phyloP scores from a whole-genome alignment of 768 basidiomycete species.

The Cyclocybe aegerita region DNA sequence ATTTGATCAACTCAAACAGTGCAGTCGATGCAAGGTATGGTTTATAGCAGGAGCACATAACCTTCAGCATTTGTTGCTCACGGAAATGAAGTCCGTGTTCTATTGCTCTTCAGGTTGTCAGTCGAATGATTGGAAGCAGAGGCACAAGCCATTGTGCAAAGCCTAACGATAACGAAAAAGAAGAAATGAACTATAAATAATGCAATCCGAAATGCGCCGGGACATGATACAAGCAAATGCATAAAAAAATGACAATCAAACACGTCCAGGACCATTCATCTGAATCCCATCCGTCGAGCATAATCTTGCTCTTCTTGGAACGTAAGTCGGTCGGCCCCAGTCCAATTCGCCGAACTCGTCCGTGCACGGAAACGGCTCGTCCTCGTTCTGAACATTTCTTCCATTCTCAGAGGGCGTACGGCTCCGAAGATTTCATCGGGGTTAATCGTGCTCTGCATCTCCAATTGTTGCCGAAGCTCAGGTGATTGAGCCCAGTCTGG shows the following conservation, averaged over 20 bases:
- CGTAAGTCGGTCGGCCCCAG: constrained; percentile 86
- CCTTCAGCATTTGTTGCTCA: neutral
- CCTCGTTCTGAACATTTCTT: constrained; percentile 83
- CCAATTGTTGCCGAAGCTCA: constrained; percentile 74
- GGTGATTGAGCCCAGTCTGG: constrained; percentile 94
- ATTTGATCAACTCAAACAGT: constrained; percentile 5
- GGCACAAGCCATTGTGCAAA: constrained; percentile 12
- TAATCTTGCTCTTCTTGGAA: constrained; percentile 85
- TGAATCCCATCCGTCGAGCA: constrained; percentile 88
- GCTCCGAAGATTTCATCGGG: constrained; percentile 92
- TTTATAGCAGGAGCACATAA: neutral
- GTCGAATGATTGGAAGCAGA: constrained; percentile 11
- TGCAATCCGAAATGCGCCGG: neutral
- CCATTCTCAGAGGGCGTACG: constrained; percentile 85
- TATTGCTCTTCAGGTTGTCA: constrained; percentile 8
- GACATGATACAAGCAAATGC: constrained; percentile 1
- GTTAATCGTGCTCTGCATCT: constrained; percentile 83
- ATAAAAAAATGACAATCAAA: constrained; percentile 15
- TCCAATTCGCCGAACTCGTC: constrained; percentile 96
- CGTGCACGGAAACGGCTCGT: constrained; percentile 84
- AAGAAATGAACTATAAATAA: neutral
- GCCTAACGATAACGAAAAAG: neutral
- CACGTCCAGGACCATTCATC: constrained; percentile 24
- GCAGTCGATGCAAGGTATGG: constrained; percentile 10
- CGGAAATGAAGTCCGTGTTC: constrained; percentile 3